A percentile compares a stretch with the other conserved stretches of the same genome.
phyloP scores from a whole-genome alignment of 768 basidiomycete genomes.

The Auricularia heimuer region DNA sequence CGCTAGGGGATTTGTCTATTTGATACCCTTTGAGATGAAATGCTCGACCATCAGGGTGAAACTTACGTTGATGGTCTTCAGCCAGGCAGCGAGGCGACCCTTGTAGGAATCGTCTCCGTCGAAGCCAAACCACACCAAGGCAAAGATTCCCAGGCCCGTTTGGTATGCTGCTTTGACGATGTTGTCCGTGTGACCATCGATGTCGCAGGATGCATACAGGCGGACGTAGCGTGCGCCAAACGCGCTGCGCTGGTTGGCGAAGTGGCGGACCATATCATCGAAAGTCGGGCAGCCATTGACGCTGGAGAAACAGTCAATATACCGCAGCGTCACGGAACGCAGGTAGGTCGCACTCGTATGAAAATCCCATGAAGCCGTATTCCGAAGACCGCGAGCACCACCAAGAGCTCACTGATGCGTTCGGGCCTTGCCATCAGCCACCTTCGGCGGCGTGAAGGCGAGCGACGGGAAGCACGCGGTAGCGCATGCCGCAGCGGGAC shows the following conservation, averaged over 20 bases:
- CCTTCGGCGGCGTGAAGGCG: background rate
- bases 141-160: conserved; percentile 2
- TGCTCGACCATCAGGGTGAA: background rate
- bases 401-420: background rate
- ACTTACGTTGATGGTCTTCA: conserved; percentile 7
- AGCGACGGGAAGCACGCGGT: background rate
- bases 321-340: background rate
- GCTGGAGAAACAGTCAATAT: background rate
- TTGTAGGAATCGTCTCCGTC: conserved; percentile 4
- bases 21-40: background rate
- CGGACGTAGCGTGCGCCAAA: conserved; percentile 10
- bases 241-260: conserved; percentile 4
- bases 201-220: conserved; percentile 7
- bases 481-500: background rate
- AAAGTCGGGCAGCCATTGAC: background rate
- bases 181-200: background rate
- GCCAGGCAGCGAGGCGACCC: background rate
- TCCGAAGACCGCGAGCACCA: background rate
- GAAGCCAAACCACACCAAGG: conserved; percentile 10
- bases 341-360: background rate
- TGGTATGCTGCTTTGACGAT: conserved; percentile 5
- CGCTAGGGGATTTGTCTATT: conserved; percentile 4
- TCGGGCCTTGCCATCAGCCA: background rate
- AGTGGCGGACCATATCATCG: conserved; percentile 2
- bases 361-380: conserved; percentile 1